Conservation (phyloP, 345 rosid species). For the Geranium rotundifolium region DNA sequence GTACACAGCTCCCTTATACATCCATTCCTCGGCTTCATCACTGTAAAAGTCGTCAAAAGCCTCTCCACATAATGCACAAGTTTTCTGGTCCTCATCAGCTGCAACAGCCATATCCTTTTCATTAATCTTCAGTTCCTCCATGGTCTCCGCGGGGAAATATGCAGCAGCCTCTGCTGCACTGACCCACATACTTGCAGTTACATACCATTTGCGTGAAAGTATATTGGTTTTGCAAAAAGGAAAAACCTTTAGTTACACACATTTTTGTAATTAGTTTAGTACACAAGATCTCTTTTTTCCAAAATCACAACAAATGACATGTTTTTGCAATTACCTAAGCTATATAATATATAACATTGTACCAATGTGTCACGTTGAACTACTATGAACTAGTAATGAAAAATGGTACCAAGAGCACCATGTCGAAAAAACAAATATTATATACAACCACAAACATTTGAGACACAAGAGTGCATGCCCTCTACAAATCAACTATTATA, state of each 20-base stretch:
- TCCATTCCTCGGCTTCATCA: constrained; percentile 97
- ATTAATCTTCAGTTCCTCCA: constrained; percentile 69
- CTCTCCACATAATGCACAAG: constrained; percentile 94
- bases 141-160: constrained; percentile 57
- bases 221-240: too few species aligned
- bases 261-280: too few species aligned
- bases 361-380: too few species aligned
- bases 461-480: background rate
- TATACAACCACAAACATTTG: background rate
- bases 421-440: background rate
- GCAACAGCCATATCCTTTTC: constrained; percentile 95
- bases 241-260: too few species aligned
- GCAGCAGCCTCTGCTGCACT: constrained; percentile 98
- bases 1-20: constrained; percentile 96
- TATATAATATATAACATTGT: too few species aligned
- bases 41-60: constrained; percentile 92
- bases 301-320: too few species aligned
- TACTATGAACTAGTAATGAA: too few species aligned
- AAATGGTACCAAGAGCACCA: background rate
- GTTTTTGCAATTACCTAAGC: too few species aligned
- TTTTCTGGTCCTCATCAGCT: constrained; percentile 91
- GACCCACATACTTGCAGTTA: constrained; percentile 90
- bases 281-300: too few species aligned
- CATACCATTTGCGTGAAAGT: constrained; percentile 98
- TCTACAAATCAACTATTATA: background rate